Percentiles rank a stretch among this genome's conserved stretches.
Evolutionary conservation across 257 asterid species (phyloP).

Genomic region (Solanum ossicruentum): DNA sequence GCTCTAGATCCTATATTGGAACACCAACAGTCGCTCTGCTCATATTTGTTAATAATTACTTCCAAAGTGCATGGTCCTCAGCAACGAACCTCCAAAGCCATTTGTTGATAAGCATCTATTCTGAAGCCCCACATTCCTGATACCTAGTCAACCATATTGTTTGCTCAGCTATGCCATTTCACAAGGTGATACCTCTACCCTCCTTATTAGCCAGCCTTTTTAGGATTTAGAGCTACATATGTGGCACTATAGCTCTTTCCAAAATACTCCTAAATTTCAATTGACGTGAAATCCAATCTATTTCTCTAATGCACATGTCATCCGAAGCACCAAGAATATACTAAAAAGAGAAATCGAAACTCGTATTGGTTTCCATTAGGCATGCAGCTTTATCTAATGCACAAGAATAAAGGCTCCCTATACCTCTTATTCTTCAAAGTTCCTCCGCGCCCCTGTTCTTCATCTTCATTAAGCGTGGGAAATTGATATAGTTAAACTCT

Average conservation of each 20-base stretch:
- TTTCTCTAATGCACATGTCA: too few species aligned
- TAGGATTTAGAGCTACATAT: background rate
- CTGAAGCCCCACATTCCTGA: background rate
- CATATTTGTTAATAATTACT: background rate
- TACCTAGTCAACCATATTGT: background rate
- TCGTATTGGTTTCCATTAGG: background rate
- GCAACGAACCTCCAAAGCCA: background rate
- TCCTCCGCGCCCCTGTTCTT: background rate
- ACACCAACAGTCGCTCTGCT: background rate
- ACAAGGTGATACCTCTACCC: background rate
- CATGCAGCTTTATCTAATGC: background rate
- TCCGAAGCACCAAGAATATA: background rate
- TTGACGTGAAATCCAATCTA: too few species aligned
- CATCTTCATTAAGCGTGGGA: background rate
- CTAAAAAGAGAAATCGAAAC: background rate
- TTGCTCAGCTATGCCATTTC: background rate
- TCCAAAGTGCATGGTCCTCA: background rate
- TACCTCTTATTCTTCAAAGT: background rate
- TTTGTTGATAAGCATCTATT: background rate
- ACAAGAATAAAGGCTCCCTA: background rate
- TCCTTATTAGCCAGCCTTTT: background rate
- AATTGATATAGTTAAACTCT: background rate
- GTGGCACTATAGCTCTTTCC: background rate
- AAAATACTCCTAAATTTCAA: too few species aligned
- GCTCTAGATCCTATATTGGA: background rate